These are phyloP conservation scores for Quercus wislizeni DNA, from an alignment of 306 rosid species.

Conservation along the genomic window DNA sequence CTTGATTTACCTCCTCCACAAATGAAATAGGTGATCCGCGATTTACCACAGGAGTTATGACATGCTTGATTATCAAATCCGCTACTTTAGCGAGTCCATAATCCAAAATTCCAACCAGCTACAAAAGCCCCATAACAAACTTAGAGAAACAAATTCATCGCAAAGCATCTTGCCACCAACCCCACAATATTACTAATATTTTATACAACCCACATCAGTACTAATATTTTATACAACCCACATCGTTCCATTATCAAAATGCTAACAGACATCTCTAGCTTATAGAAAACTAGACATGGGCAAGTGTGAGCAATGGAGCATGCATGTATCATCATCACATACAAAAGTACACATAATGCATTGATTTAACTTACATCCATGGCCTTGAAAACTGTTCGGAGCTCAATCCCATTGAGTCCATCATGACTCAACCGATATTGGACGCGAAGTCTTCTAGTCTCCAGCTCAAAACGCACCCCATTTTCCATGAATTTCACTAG, in stretches of 20 bases:
- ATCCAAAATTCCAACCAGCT: constrained; percentile 82
- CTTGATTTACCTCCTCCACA: constrained; percentile 52
- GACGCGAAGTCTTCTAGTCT: constrained; percentile 51
- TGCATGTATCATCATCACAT: not conserved
- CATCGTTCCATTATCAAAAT: not conserved
- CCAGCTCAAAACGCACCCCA: constrained; percentile 71
- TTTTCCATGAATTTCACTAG: constrained; percentile 71
- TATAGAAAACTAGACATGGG: not conserved
- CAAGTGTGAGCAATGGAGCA: not conserved
- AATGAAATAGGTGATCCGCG: constrained; percentile 47
- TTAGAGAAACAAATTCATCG: constrained; percentile 3
- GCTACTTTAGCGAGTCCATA: constrained; percentile 91
- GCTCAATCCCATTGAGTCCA: constrained; percentile 43
- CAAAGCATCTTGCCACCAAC: not conserved
- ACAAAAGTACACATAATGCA: constrained; percentile 8
- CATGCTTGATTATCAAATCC: constrained; percentile 76
- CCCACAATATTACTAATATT: not conserved
- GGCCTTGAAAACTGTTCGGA: constrained; percentile 71
- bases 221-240: not conserved
- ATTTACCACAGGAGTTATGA: constrained; percentile 54
- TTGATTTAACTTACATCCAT: constrained; percentile 64
- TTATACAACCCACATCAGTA: no score
- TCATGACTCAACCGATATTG: constrained; percentile 41
- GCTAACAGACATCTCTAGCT: not conserved
- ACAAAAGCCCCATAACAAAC: constrained; percentile 11